phyloP scores from a whole-genome alignment of 306 rosid genomes.

The Pueraria montana region DNA sequence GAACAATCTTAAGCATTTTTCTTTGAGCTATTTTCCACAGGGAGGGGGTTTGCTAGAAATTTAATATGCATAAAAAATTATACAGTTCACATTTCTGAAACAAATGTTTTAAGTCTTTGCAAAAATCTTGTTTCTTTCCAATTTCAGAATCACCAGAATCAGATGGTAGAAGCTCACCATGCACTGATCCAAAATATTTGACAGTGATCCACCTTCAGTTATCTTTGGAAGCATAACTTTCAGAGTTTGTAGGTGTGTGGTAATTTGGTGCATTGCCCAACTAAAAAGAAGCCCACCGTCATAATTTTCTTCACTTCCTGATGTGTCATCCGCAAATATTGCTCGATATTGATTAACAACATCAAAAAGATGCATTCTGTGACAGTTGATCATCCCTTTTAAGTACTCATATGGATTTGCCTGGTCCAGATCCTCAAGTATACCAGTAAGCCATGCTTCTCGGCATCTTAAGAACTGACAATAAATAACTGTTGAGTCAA shows the following conservation, averaged over 20 bases:
- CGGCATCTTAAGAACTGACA: constrained; percentile 95
- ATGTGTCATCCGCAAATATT: constrained; percentile 96
- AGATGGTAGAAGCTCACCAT: constrained; percentile 73
- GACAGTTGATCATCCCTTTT: constrained; percentile 92
- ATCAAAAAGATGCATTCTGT: constrained; percentile 97
- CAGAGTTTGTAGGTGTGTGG: constrained; percentile 82
- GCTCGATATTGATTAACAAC: constrained; percentile 99
- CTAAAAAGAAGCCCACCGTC: constrained; percentile 99
- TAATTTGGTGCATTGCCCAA: constrained; percentile 99
- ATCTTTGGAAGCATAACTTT: constrained; percentile 94
- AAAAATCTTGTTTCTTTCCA: constrained; percentile 20
- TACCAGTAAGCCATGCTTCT: constrained; percentile 96
- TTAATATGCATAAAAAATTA: constrained; percentile 26
- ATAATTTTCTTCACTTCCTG: constrained; percentile 96
- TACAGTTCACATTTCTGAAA: constrained; percentile 33
- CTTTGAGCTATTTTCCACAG: background rate
- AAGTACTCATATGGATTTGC: constrained; percentile 88
- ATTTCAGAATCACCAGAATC: constrained; percentile 38
- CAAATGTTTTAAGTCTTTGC: background rate
- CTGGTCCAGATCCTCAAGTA: constrained; percentile 95
- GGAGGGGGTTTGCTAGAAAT: constrained; percentile 2
- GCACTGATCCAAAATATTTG: constrained; percentile 96
- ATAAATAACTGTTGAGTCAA: constrained; percentile 43
- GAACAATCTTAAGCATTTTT: constrained; percentile 15
- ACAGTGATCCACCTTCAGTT: constrained; percentile 92